Conservation (phyloP, 352 stramenopile genomes). For the Globisporangium cystogenes region DNA sequence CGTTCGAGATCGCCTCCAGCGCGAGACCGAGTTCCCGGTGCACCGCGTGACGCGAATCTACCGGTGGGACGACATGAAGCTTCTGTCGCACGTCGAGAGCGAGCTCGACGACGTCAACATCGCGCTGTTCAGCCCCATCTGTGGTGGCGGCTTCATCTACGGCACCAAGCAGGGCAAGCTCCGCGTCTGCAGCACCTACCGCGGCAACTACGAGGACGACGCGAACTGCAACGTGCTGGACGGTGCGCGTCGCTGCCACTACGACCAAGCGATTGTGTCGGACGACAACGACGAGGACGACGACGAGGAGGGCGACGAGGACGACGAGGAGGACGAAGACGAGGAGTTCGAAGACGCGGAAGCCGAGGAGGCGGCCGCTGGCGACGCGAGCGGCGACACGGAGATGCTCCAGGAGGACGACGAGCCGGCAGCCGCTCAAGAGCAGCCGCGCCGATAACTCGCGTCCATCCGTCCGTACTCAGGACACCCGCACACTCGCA, state of each 20-base stretch:
- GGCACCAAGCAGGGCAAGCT: conserved; percentile 96
- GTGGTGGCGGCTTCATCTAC: conserved; percentile 96
- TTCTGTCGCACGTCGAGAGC: conserved; percentile 81
- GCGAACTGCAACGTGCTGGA: conserved; percentile 84
- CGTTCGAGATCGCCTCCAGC: conserved; percentile 78
- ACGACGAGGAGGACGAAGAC: conserved; percentile 29
- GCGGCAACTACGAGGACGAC: conserved; percentile 64
- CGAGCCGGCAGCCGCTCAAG: conserved; percentile 6
- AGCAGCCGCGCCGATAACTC: conserved; percentile 10
- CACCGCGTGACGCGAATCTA: conserved; percentile 87
- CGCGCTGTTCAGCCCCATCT: conserved; percentile 96
- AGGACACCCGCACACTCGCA: background rate
- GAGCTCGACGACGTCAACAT: conserved; percentile 98
- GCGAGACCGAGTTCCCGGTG: conserved; percentile 74
- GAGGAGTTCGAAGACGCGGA: conserved; percentile 25
- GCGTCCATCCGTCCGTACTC: background rate
- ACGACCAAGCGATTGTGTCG: conserved; percentile 48
- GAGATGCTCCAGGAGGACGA: conserved; percentile 14
- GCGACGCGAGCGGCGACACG: conserved; percentile 2
- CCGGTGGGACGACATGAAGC: conserved; percentile 85
- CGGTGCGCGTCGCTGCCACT: conserved; percentile 48
- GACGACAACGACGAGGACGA: conserved; percentile 51
- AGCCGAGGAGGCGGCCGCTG: conserved; percentile 11
- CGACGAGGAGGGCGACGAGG: conserved; percentile 31
- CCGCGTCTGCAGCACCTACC: conserved; percentile 80